A percentile compares a stretch with the other conserved stretches of the same genome.
Evolutionary conservation across 345 rosid genomes (phyloP).

Genomic region (Murraya paniculata): DNA sequence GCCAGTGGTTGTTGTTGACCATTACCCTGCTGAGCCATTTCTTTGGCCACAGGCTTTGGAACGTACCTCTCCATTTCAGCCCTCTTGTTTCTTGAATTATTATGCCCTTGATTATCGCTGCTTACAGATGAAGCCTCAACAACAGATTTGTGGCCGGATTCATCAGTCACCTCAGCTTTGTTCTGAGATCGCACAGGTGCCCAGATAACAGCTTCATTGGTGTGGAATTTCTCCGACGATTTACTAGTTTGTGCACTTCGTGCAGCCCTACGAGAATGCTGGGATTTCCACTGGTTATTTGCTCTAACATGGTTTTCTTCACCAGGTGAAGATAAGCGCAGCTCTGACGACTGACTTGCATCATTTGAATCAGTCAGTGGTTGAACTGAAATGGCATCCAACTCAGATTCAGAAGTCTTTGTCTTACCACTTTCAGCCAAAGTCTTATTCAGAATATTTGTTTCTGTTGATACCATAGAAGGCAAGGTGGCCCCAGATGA

Average conservation of each 20-base stretch:
- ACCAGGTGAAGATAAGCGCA: conserved; percentile 36
- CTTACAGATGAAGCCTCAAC: conserved; percentile 44
- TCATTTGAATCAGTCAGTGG: conserved; percentile 33
- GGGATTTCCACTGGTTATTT: conserved; percentile 65
- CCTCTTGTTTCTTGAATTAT: conserved; percentile 66
- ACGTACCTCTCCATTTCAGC: conserved; percentile 89
- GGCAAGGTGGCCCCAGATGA: conserved; percentile 31
- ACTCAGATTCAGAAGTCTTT: conserved; percentile 40
- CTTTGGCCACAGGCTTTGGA: conserved; percentile 87
- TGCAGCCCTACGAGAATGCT: conserved; percentile 54
- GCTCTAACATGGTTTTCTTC: conserved; percentile 51
- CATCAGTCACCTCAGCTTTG: conserved; percentile 56
- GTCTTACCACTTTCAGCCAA: conserved; percentile 35
- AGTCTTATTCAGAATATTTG: conserved; percentile 22
- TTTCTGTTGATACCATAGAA: conserved; percentile 33
- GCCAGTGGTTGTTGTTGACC: conserved; percentile 41
- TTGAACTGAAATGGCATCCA: conserved; percentile 27
- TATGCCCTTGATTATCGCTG: conserved; percentile 53
- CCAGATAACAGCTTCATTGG: conserved; percentile 70
- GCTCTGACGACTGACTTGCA: conserved; percentile 49
- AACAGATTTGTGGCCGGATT: conserved; percentile 34
- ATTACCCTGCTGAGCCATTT: conserved; percentile 68
- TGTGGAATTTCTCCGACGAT: conserved; percentile 51
- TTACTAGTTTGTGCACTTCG: conserved; percentile 50
- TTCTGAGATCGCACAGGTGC: conserved; percentile 72